Percentiles rank a stretch among this genome's conserved stretches.
Conservation (phyloP, 345 rosid species). For the Trapa incisa region DNA sequence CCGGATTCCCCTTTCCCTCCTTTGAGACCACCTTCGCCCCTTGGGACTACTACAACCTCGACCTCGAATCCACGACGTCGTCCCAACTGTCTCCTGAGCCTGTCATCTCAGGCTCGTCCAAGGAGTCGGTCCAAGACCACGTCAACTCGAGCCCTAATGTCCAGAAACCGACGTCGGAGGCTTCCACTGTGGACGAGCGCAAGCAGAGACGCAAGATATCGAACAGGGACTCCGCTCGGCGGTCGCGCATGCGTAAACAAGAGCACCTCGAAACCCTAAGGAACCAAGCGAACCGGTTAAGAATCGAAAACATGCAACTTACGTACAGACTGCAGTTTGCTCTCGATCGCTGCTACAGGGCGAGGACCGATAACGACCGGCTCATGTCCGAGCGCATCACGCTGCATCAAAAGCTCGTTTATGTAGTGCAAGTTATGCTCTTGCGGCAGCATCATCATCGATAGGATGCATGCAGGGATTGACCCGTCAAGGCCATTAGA, state of each 20-base stretch:
- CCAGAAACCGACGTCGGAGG: conserved; percentile 18
- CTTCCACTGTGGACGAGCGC: conserved; percentile 31
- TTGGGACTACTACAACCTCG: conserved; percentile 29
- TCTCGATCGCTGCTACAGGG: conserved; percentile 29
- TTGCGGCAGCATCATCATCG: too few species aligned
- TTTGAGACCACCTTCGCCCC: conserved; percentile 38
- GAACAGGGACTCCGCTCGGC: conserved; percentile 84
- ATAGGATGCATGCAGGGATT: too few species aligned
- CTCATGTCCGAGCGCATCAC: conserved; percentile 1
- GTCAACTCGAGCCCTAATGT: conserved; percentile 16
- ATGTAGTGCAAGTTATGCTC: conserved; percentile 7
- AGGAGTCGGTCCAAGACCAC: conserved; percentile 18
- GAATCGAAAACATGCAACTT: conserved; percentile 51
- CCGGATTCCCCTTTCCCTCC: conserved; percentile 25
- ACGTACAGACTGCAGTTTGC: conserved; percentile 37
- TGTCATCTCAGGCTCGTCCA: conserved; percentile 21
- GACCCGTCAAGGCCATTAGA: too few species aligned
- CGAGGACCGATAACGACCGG: conserved; percentile 7
- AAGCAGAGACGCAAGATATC: conserved; percentile 72
- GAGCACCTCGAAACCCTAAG: conserved; percentile 64
- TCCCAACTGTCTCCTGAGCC: conserved; percentile 25
- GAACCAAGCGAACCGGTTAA: conserved; percentile 55
- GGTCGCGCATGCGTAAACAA: conserved; percentile 82
- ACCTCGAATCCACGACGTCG: conserved; percentile 14
- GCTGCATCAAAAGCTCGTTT: conserved; percentile 43